A percentile compares a stretch with the other conserved stretches of the same genome.
Conservation (phyloP, 148 eudicot genomes). For the Rhododendron griersonianum region DNA sequence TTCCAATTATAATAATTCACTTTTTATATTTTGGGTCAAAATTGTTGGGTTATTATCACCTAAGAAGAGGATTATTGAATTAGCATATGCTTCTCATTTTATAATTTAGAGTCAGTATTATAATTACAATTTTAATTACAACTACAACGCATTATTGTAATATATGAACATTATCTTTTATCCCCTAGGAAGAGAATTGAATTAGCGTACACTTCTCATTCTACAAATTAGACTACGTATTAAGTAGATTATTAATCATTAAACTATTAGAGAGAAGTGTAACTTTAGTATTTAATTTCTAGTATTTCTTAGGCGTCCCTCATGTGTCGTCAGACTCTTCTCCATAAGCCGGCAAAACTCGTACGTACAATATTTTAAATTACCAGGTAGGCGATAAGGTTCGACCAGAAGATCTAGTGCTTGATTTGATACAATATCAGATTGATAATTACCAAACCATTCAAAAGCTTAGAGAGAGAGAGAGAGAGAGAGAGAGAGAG, state of each 20-base stretch:
- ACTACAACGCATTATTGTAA: neutral
- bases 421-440: neutral
- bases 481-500: neutral
- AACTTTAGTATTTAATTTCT: neutral
- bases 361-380: neutral
- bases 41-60: neutral
- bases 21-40: neutral
- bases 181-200: neutral
- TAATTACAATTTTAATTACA: too few relatives aligned
- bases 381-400: neutral
- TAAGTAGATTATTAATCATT: neutral
- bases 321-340: neutral
- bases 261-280: neutral
- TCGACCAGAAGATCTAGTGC: neutral
- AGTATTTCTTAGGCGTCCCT: neutral
- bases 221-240: neutral
- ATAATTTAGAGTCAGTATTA: neutral
- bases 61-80: neutral
- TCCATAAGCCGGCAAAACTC: neutral
- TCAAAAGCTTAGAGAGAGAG: neutral
- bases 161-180: neutral
- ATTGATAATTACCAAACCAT: neutral
- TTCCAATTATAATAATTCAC: neutral
- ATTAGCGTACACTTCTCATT: neutral
- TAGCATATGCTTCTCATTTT: neutral